Conservation (phyloP, 2,329 filamentous ascomycete genomes). For the Cladobotryum protrusum region DNA sequence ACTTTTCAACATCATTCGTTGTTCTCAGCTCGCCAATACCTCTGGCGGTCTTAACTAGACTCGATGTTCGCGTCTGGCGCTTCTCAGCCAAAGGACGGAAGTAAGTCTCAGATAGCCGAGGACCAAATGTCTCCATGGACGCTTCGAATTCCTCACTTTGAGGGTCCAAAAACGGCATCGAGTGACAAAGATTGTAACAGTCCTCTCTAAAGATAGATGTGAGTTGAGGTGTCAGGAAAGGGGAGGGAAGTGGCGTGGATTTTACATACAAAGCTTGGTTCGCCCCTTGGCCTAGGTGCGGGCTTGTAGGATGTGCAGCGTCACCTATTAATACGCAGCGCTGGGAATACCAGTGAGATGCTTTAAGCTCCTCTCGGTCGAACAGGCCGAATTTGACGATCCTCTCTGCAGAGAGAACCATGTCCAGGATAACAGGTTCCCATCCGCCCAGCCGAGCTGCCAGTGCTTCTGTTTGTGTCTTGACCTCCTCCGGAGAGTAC, state of each 20-base stretch:
- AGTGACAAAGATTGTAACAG: conserved; percentile 3
- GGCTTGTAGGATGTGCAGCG: conserved; percentile 18
- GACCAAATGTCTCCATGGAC: neutral
- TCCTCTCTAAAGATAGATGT: conserved; percentile 1
- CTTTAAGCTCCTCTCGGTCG: conserved; percentile 17
- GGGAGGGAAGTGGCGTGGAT: neutral
- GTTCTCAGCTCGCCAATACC: conserved; percentile 9
- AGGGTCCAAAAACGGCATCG: conserved; percentile 1
- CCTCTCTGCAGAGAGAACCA: conserved; percentile 16
- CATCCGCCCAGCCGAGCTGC: conserved; percentile 10
- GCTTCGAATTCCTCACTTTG: neutral
- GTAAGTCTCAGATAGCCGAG: neutral
- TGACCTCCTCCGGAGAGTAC: conserved; percentile 12
- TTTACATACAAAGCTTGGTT: conserved; percentile 13
- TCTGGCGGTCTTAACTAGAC: conserved; percentile 15
- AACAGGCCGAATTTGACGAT: conserved; percentile 19
- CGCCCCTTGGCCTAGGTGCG: conserved; percentile 19
- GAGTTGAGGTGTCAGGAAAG: neutral
- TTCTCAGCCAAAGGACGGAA: conserved; percentile 11
- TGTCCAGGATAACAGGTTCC: conserved; percentile 12
- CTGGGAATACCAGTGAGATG: conserved; percentile 14
- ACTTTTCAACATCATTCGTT: neutral
- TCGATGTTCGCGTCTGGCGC: conserved; percentile 15
- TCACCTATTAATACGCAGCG: conserved; percentile 16
- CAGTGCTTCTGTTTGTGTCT: conserved; percentile 11